These are phyloP conservation scores for Plectosphaerella cucumerina DNA, from an alignment of 2,329 filamentous ascomycete species.

Conservation along the genomic window DNA sequence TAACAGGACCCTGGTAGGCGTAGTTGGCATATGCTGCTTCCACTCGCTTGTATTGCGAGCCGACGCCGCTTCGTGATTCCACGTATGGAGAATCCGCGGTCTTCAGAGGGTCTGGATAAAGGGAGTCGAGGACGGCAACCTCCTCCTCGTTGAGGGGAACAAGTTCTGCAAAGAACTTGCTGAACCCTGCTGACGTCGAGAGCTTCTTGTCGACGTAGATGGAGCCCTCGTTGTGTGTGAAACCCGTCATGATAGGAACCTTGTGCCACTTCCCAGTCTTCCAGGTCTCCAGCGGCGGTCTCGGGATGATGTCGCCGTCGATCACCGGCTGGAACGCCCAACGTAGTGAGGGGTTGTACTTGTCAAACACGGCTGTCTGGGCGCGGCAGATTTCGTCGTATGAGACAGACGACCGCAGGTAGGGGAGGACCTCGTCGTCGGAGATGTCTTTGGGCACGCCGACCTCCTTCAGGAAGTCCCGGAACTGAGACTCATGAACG, in stretches of 20 bases:
- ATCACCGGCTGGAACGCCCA: conserved; percentile 70
- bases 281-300: conserved; percentile 55
- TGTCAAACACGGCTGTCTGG: conserved; percentile 36
- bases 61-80: conserved; percentile 34
- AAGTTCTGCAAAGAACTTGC: conserved; percentile 55
- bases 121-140: conserved; percentile 44
- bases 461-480: conserved; percentile 48
- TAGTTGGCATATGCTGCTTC: conserved; percentile 61
- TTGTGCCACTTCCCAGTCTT: conserved; percentile 46
- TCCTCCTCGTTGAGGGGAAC: conserved; percentile 51
- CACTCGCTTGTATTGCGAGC: conserved; percentile 52
- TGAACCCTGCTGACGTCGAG: conserved; percentile 37
- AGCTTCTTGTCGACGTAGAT: conserved; percentile 49
- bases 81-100: conserved; percentile 27
- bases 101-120: conserved; percentile 50
- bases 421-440: conserved; percentile 44
- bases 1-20: conserved; percentile 60
- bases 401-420: conserved; percentile 41
- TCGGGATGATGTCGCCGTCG: conserved; percentile 53
- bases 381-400: conserved; percentile 32
- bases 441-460: conserved; percentile 38
- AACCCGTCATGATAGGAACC: conserved; percentile 60
- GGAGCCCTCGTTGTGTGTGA: conserved; percentile 66
- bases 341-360: conserved; percentile 37
- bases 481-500: conserved; percentile 51